These are phyloP conservation scores for Fusarium sp. DNA, from an alignment of 2,329 filamentous ascomycete genomes.

Conservation along the genomic window DNA sequence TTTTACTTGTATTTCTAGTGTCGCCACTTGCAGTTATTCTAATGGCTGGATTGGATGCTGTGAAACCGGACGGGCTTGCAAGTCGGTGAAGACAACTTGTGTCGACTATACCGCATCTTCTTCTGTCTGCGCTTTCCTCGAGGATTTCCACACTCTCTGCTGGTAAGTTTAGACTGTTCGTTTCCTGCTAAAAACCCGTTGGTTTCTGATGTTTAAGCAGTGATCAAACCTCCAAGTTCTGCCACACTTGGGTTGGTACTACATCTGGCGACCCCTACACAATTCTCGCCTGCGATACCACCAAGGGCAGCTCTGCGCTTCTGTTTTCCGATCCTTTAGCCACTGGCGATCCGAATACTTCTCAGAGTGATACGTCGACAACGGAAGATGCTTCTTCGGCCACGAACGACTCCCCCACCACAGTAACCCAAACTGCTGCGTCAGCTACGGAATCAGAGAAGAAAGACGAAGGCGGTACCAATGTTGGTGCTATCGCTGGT, in stretches of 20 bases:
- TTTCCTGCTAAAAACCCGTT: too few relatives aligned
- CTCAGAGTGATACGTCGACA: slow-evolving; percentile 5
- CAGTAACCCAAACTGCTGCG: slow-evolving; percentile 18
- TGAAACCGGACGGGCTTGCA: slow-evolving; percentile 46
- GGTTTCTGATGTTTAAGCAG: slow-evolving; percentile 31
- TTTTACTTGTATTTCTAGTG: slow-evolving; percentile 46
- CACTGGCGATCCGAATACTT: slow-evolving; percentile 17
- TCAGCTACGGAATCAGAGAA: slow-evolving; percentile 46
- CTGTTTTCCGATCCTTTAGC: slow-evolving; percentile 50
- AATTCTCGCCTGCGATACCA: slow-evolving; percentile 47
- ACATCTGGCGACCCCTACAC: slow-evolving; percentile 39
- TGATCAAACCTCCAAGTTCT: slow-evolving; percentile 31
- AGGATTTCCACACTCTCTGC: slow-evolving; percentile 52
- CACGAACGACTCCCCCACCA: slow-evolving; percentile 6
- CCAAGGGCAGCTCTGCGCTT: slow-evolving; percentile 43
- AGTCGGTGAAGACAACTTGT: slow-evolving; percentile 50
- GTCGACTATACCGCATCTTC: slow-evolving; percentile 48
- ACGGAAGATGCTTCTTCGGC: slow-evolving; percentile 27
- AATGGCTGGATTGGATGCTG: slow-evolving; percentile 51
- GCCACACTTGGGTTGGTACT: slow-evolving; percentile 49
- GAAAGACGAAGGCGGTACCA: slow-evolving; percentile 36
- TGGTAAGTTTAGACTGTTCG: slow-evolving; percentile 45
- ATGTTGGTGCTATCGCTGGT: slow-evolving; percentile 59
- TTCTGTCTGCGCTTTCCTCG: slow-evolving; percentile 42
- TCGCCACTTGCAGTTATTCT: slow-evolving; percentile 46